A percentile compares a stretch with the other conserved stretches of the same genome.
These are phyloP conservation scores for Hylodesmum podocarpum DNA, from an alignment of 306 rosid genomes.

Conservation along the genomic window DNA sequence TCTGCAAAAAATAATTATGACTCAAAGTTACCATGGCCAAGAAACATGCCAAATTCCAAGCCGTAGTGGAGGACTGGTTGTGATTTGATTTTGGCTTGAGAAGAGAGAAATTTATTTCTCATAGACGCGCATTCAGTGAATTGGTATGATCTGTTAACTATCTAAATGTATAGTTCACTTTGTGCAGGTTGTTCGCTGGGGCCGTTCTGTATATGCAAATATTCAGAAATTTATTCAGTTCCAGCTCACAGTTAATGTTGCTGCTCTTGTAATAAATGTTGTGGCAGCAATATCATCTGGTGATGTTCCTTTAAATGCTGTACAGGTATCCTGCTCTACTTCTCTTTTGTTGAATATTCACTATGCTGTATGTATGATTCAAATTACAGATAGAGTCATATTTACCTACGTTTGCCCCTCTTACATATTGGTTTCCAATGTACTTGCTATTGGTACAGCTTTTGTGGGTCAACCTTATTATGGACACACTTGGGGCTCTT, in stretches of 20 bases:
- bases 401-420: not conserved
- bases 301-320: slow-evolving; percentile 88
- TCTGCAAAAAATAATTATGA: not conserved
- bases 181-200: slow-evolving; percentile 97
- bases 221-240: slow-evolving; percentile 98
- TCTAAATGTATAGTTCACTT: slow-evolving; percentile 17
- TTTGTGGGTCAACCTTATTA: slow-evolving; percentile 97
- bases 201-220: slow-evolving; percentile 98
- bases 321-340: slow-evolving; percentile 62
- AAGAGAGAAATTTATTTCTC: slow-evolving; percentile 9
- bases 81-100: slow-evolving; percentile 13
- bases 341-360: not conserved
- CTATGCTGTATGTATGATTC: not conserved
- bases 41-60: slow-evolving; percentile 17
- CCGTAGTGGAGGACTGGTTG: not conserved
- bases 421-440: slow-evolving; percentile 7
- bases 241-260: slow-evolving; percentile 96
- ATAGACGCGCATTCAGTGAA: not conserved
- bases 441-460: slow-evolving; percentile 55
- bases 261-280: slow-evolving; percentile 94
- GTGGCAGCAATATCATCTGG: slow-evolving; percentile 89
- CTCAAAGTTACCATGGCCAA: slow-evolving; percentile 12
- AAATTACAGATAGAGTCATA: slow-evolving; percentile 1
- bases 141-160: slow-evolving; percentile 17
- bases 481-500: slow-evolving; percentile 99